These are phyloP conservation scores for Cenchrus fungigraminus DNA, from an alignment of 176 grass and related monocot species.

Conservation along the genomic window DNA sequence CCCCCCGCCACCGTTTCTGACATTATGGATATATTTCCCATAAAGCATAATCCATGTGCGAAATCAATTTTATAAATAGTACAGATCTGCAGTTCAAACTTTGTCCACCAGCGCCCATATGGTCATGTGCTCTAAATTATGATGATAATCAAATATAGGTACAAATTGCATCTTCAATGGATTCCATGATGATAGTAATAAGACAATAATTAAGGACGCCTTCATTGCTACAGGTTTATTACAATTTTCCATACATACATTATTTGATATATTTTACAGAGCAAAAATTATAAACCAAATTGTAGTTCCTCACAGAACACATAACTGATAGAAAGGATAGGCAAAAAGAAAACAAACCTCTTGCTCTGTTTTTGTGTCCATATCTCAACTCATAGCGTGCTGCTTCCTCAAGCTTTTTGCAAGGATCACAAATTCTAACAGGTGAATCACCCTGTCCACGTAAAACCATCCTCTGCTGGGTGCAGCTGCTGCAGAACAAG, in stretches of 20 bases:
- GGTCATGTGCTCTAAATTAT: not conserved
- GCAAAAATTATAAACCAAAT: conserved; percentile 25
- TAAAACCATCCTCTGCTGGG: conserved; percentile 86
- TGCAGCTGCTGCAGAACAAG: conserved; percentile 87
- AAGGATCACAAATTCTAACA: conserved; percentile 91
- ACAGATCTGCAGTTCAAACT: conserved; percentile 14
- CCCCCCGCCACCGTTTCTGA: not conserved
- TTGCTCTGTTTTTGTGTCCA: conserved; percentile 66
- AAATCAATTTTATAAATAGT: conserved; percentile 4
- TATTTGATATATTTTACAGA: not conserved
- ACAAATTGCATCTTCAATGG: conserved; percentile 17
- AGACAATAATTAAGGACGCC: conserved; percentile 5
- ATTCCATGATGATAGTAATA: not conserved
- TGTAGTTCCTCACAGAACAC: conserved; percentile 12
- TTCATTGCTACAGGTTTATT: not conserved
- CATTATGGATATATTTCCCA: not conserved
- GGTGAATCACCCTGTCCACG: conserved; percentile 88
- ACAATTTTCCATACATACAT: not conserved
- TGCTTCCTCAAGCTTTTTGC: conserved; percentile 88
- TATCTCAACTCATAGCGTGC: conserved; percentile 84
- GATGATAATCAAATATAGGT: conserved; percentile 16
- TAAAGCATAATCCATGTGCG: not conserved
- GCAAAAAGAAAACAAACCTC: conserved; percentile 53
- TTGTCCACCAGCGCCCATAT: not conserved
- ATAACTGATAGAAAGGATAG: not conserved